A percentile compares a stretch with the other conserved stretches of the same genome.
These are phyloP conservation scores for Paramecium sonneborni DNA, from an alignment of 73 alveolate genomes.

Conservation along the genomic window DNA sequence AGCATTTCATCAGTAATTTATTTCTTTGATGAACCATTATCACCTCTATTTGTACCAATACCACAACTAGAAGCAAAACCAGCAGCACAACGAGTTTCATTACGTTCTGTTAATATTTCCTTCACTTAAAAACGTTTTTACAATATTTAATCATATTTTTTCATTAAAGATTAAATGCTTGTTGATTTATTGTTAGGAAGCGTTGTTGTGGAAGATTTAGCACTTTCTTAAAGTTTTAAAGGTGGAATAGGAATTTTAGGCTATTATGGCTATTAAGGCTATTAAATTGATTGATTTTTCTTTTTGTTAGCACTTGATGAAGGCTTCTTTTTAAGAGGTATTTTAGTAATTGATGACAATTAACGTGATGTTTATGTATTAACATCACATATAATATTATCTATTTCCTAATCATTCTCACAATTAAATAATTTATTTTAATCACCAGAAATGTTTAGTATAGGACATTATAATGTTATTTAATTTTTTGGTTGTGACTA, in stretches of 20 bases:
- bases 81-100: background rate
- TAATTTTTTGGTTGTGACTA: background rate
- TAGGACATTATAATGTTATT: background rate
- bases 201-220: constrained; percentile 11
- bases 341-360: background rate
- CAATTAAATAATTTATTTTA: constrained; percentile 23
- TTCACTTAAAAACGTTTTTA: constrained; percentile 45
- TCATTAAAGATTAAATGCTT: constrained; percentile 27
- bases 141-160: constrained; percentile 41
- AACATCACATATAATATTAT: background rate
- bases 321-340: background rate
- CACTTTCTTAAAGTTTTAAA: constrained; percentile 32
- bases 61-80: constrained; percentile 25
- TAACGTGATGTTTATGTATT: background rate
- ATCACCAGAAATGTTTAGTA: background rate
- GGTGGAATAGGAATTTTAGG: constrained; percentile 28
- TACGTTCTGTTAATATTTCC: constrained; percentile 52
- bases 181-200: background rate
- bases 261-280: background rate
- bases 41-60: background rate
- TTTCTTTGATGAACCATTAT: background rate
- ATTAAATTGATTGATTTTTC: background rate
- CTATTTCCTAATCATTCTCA: constrained; percentile 2
- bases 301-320: background rate
- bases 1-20: constrained; percentile 50